Evolutionary conservation across 1,284 basidiomycete genomes (phyloP).

Genomic region (Puccinia horiana): DNA sequence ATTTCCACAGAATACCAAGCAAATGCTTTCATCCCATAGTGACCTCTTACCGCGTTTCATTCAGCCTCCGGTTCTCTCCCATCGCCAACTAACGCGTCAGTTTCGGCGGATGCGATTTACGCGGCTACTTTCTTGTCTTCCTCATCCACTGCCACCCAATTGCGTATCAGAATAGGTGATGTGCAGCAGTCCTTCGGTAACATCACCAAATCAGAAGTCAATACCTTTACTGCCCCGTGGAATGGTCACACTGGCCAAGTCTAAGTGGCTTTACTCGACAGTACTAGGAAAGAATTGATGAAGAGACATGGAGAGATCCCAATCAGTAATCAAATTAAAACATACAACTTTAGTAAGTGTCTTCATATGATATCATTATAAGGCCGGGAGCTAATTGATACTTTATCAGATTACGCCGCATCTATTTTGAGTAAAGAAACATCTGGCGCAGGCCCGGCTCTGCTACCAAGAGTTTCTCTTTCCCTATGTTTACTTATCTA

Average conservation of each 20-base stretch:
- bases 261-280: constrained; percentile 25
- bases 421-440: background rate
- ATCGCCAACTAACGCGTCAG: constrained; percentile 23
- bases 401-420: constrained; percentile 11
- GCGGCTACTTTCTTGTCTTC: constrained; percentile 10
- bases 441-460: constrained; percentile 3
- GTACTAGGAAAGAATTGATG: constrained; percentile 29
- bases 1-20: no score
- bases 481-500: background rate
- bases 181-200: constrained; percentile 17
- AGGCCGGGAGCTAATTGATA: background rate
- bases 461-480: background rate
- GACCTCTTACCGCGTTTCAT: background rate
- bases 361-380: background rate
- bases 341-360: constrained; percentile 46
- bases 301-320: constrained; percentile 4
- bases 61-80: constrained; percentile 30
- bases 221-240: constrained; percentile 34
- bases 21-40: background rate
- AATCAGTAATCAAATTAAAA: constrained; percentile 40
- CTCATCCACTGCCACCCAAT: constrained; percentile 21
- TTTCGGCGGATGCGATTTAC: constrained; percentile 40
- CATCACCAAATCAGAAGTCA: constrained; percentile 14
- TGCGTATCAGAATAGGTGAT: constrained; percentile 28
- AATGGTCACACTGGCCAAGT: constrained; percentile 27